Conservation (phyloP, 1,284 basidiomycete species). For the Fereydounia khargensis region DNA sequence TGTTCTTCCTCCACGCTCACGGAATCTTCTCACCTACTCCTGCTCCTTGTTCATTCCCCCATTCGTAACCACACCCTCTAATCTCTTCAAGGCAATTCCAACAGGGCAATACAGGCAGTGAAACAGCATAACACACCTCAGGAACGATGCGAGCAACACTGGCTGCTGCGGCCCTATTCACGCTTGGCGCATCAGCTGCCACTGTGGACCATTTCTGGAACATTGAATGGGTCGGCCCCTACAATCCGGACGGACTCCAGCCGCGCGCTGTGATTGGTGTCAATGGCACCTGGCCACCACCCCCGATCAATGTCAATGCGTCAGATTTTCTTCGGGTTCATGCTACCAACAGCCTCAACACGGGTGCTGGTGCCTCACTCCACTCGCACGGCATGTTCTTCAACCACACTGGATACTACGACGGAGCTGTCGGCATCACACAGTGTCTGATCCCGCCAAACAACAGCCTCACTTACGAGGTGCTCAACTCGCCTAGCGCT, state of each 20-base stretch:
- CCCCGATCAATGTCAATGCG: slow-evolving; percentile 47
- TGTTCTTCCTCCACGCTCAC: too few relatives aligned
- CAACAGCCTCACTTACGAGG: slow-evolving; percentile 36
- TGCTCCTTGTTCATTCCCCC: too few relatives aligned
- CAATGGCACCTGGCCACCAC: slow-evolving; percentile 48
- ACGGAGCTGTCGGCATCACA: slow-evolving; percentile 46
- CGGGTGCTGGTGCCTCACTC: slow-evolving; percentile 34
- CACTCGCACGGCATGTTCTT: slow-evolving; percentile 55
- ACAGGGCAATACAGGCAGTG: too few relatives aligned
- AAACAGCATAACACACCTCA: background rate
- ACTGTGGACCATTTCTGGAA: slow-evolving; percentile 64
- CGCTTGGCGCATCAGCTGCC: slow-evolving; percentile 20
- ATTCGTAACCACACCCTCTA: too few relatives aligned
- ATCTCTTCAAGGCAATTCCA: too few relatives aligned
- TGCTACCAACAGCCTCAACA: slow-evolving; percentile 46
- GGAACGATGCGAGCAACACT: background rate
- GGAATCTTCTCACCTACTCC: too few relatives aligned
- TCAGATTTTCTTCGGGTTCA: slow-evolving; percentile 47
- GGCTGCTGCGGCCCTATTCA: slow-evolving; percentile 4
- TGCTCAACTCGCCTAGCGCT: slow-evolving; percentile 27
- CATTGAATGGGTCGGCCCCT: slow-evolving; percentile 61
- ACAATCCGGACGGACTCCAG: slow-evolving; percentile 51
- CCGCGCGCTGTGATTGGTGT: slow-evolving; percentile 42
- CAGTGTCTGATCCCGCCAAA: slow-evolving; percentile 55
- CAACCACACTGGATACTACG: slow-evolving; percentile 43